phyloP scores from a whole-genome alignment of 2,329 filamentous ascomycete genomes.

The Cladophialophora psammophila region DNA sequence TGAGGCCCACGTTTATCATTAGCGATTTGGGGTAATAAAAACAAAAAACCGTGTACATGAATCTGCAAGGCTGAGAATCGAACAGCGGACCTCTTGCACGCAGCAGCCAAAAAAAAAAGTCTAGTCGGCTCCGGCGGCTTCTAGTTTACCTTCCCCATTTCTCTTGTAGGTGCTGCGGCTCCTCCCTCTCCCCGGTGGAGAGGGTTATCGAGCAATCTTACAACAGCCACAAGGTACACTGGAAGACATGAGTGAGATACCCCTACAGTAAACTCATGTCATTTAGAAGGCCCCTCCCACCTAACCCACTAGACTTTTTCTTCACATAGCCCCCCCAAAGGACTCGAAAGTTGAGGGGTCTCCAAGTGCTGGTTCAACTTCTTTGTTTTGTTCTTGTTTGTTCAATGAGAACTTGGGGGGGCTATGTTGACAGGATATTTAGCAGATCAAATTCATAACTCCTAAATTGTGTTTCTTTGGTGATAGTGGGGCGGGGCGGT shows the following conservation, averaged over 20 bases:
- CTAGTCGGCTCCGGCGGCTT: not conserved
- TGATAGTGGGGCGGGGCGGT: not conserved
- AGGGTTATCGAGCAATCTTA: slow-evolving; percentile 6
- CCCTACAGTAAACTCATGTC: slow-evolving; percentile 1
- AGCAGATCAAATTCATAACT: not conserved
- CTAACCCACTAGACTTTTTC: slow-evolving; percentile 5
- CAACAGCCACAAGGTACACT: slow-evolving; percentile 1
- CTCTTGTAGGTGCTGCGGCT: slow-evolving; percentile 1
- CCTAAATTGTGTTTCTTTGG: not conserved
- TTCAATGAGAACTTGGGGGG: not conserved
- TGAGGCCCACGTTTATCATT: not conserved
- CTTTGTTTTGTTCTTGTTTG: not conserved
- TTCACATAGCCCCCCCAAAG: not conserved
- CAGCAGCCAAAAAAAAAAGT: slow-evolving; percentile 1
- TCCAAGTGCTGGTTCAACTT: slow-evolving; percentile 2
- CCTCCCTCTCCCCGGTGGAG: slow-evolving; percentile 5
- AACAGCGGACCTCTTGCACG: not conserved
- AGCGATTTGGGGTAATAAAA: not conserved
- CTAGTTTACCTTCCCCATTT: slow-evolving; percentile 6
- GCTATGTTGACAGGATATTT: not conserved
- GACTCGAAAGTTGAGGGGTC: slow-evolving; percentile 2
- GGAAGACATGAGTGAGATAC: not conserved
- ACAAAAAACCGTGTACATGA: not conserved
- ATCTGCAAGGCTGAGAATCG: not conserved
- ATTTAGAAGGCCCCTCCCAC: slow-evolving; percentile 3